A percentile compares a stretch with the other conserved stretches of the same genome.
phyloP scores from a whole-genome alignment of 768 basidiomycete genomes.

The Leucocoprinus sp. region DNA sequence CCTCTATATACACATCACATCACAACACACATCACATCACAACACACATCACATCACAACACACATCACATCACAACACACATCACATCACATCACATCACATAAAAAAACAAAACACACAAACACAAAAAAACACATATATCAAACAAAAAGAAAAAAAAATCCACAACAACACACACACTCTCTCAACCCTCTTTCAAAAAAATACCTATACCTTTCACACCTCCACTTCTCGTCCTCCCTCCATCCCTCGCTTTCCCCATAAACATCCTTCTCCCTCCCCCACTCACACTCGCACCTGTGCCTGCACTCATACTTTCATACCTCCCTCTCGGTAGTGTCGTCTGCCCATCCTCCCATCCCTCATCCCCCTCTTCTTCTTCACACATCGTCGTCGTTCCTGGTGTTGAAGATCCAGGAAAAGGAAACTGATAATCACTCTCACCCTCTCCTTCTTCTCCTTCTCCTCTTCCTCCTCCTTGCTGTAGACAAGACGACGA shows the following conservation, averaged over 20 bases:
- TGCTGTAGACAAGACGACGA: constrained; percentile 19
- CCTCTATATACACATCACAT: too few species aligned
- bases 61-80: too few species aligned
- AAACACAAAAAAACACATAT: too few species aligned
- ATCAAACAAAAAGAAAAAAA: too few species aligned
- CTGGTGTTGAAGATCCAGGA: not conserved
- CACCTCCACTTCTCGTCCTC: constrained; percentile 81
- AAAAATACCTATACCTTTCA: constrained; percentile 68
- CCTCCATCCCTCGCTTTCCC: constrained; percentile 73
- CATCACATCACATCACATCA: too few species aligned
- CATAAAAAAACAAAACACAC: too few species aligned
- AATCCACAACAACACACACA: too few species aligned
- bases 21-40: too few species aligned
- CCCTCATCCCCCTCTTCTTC: constrained; percentile 15
- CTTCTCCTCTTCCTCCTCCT: constrained; percentile 16
- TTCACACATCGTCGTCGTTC: not conserved
- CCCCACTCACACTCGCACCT: not conserved
- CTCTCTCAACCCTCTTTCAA: constrained; percentile 28
- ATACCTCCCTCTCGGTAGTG: constrained; percentile 10
- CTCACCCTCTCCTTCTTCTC: too few species aligned
- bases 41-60: too few species aligned
- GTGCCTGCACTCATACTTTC: constrained; percentile 12
- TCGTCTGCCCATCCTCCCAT: constrained; percentile 17
- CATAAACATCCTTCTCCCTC: constrained; percentile 51
- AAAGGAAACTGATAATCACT: too few species aligned